A percentile compares a stretch with the other conserved stretches of the same genome.
These are phyloP conservation scores for Pseudogymnoascus sp. DNA, from an alignment of 2,329 filamentous ascomycete genomes.

Conservation along the genomic window DNA sequence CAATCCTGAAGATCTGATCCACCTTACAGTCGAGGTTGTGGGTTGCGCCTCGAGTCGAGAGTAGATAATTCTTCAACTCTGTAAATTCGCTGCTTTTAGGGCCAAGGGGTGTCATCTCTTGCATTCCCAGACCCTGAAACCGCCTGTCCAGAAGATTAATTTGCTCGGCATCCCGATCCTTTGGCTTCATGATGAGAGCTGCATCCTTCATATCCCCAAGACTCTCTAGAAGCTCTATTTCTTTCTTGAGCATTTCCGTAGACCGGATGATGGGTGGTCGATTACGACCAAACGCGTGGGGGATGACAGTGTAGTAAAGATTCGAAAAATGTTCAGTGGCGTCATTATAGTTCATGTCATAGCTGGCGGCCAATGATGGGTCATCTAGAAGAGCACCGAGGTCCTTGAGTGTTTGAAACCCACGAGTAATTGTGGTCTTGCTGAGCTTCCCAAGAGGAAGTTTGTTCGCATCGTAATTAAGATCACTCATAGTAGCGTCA, in stretches of 20 bases:
- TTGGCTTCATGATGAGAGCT: slow-evolving; percentile 64
- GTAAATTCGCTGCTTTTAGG: slow-evolving; percentile 46
- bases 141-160: slow-evolving; percentile 63
- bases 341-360: slow-evolving; percentile 29
- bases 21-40: slow-evolving; percentile 55
- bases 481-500: slow-evolving; percentile 51
- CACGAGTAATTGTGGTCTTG: slow-evolving; percentile 64
- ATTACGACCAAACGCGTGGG: slow-evolving; percentile 68
- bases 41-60: slow-evolving; percentile 56
- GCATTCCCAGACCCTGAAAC: slow-evolving; percentile 60
- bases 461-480: slow-evolving; percentile 69
- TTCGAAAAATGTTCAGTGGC: slow-evolving; percentile 63
- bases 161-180: slow-evolving; percentile 39
- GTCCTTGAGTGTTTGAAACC: slow-evolving; percentile 70
- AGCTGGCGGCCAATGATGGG: slow-evolving; percentile 36
- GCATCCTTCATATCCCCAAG: slow-evolving; percentile 81
- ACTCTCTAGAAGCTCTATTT: slow-evolving; percentile 72
- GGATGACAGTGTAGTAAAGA: slow-evolving; percentile 71
- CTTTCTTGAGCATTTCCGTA: slow-evolving; percentile 54
- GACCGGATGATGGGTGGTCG: slow-evolving; percentile 59
- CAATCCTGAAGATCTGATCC: slow-evolving; percentile 73
- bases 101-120: slow-evolving; percentile 59
- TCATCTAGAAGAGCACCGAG: slow-evolving; percentile 59
- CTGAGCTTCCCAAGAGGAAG: slow-evolving; percentile 77
- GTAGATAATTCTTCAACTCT: slow-evolving; percentile 58